A percentile compares a stretch with the other conserved stretches of the same genome.
Evolutionary conservation across 176 grass and related monocot genomes (phyloP).

Genomic region (Cenchrus purpureus): DNA sequence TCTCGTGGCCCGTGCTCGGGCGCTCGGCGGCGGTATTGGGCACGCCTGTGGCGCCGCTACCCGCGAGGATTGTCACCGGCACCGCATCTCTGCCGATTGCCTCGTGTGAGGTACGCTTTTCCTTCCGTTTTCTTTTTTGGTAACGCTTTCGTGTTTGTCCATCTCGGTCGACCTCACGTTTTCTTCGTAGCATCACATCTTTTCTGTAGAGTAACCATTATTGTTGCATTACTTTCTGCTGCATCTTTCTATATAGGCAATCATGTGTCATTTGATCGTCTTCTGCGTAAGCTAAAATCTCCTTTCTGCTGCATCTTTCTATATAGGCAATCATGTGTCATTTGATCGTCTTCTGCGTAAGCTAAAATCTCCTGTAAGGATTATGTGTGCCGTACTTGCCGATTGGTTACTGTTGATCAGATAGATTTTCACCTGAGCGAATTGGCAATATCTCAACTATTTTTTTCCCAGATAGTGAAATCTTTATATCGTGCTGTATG

Average conservation of each 20-base stretch:
- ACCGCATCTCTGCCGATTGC: neutral
- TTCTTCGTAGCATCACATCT: neutral
- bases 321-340: neutral
- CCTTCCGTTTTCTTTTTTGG: neutral
- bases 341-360: neutral
- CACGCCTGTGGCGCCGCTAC: neutral
- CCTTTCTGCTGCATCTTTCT: neutral
- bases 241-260: neutral
- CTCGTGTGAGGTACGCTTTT: neutral
- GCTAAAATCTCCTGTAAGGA: neutral
- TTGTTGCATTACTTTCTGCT: neutral
- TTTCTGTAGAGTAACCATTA: neutral
- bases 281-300: neutral
- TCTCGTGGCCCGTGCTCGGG: neutral
- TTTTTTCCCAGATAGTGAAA: neutral
- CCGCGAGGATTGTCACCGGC: too few species aligned
- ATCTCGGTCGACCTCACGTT: neutral
- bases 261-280: neutral
- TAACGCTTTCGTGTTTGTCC: neutral
- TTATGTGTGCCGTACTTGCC: neutral
- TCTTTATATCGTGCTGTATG: neutral
- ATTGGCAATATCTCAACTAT: too few species aligned
- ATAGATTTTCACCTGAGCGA: neutral
- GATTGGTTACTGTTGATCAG: neutral
- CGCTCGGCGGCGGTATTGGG: neutral